Conservation (phyloP, 305 asterid genomes). For the Fraxinus baroniana region DNA sequence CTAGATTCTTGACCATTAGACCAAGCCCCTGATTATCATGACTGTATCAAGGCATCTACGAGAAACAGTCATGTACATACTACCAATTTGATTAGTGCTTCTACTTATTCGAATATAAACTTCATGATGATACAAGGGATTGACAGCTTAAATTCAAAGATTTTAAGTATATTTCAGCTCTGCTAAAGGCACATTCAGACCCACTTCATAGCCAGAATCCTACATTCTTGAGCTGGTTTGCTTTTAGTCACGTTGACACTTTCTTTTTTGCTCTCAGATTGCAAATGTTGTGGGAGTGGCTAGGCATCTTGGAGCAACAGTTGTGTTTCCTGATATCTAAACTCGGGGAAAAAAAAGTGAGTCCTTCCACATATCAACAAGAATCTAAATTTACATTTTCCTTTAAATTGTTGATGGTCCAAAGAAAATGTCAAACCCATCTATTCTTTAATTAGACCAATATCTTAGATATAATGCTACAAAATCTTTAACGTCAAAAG, state of each 20-base stretch:
- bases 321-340: slow-evolving; percentile 57
- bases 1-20: not conserved
- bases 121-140: not conserved
- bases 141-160: not conserved
- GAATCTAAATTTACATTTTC: not conserved
- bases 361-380: not conserved
- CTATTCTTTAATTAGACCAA: not conserved
- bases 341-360: slow-evolving; percentile 32
- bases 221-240: not conserved
- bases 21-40: not conserved
- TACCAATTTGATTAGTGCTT: not conserved
- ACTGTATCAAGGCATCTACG: not conserved
- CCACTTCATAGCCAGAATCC: not conserved
- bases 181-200: not conserved
- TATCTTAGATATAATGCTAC: not conserved
- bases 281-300: slow-evolving; percentile 53
- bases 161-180: not conserved
- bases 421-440: not conserved
- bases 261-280: slow-evolving; percentile 22
- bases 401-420: not conserved
- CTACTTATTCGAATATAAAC: not conserved
- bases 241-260: not conserved
- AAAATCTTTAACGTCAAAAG: not conserved
- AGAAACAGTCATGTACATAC: not conserved
- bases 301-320: slow-evolving; percentile 55